These are phyloP conservation scores for Calonectria crousiana DNA, from an alignment of 2,329 filamentous ascomycete species.

Conservation along the genomic window DNA sequence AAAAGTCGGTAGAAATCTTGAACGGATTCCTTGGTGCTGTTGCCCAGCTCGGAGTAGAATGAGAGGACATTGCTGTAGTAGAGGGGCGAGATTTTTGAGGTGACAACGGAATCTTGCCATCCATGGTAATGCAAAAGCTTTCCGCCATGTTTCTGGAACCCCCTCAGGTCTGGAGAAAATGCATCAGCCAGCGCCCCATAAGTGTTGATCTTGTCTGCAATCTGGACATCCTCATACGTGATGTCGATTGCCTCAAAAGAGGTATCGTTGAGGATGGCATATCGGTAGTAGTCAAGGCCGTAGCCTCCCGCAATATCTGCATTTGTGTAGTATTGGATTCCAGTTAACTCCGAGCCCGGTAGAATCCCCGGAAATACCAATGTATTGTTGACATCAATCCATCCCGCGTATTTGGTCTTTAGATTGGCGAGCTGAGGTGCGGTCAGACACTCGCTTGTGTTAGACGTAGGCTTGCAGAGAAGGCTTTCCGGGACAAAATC, in stretches of 20 bases:
- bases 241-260: neutral
- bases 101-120: neutral
- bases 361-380: neutral
- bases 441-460: neutral
- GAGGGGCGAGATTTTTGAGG: neutral
- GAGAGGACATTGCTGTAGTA: neutral
- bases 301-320: conserved; percentile 1
- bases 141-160: neutral
- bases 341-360: neutral
- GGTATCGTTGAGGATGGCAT: neutral
- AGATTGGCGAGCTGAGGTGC: neutral
- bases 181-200: neutral
- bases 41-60: neutral
- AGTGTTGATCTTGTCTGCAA: neutral
- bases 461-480: neutral
- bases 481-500: conserved; percentile 1
- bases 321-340: neutral
- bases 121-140: conserved; percentile 4
- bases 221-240: neutral
- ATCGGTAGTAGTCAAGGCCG: neutral
- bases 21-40: neutral
- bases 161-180: neutral
- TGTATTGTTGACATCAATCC: neutral
- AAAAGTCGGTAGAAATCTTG: neutral
- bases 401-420: neutral